Evolutionary conservation across 192 early-diverging fungal species (phyloP), one percentile per base, ranked within the genome.

Genomic region (Dimargaris cristalligena): DNA sequence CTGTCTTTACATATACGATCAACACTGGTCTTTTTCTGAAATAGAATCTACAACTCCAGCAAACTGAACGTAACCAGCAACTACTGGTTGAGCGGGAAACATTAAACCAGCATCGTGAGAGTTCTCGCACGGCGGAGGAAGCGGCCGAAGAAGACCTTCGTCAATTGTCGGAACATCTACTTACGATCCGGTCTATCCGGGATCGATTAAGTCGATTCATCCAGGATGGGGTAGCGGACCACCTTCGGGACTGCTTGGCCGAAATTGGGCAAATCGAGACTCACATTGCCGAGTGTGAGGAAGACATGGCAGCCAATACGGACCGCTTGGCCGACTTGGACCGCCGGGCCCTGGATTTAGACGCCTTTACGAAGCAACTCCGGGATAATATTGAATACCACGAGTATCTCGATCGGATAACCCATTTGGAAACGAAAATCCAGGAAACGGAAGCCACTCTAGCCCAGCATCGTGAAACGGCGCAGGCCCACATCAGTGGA

Each of bases 381-480:
- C 47, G 47, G 1, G 77, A 75, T 41, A 77, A 79, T 32, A 28
- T 77, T 22, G 61, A 67, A 18, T 73, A 71, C 34, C 60, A 70
- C 47, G 50, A 64, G 8, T 64, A 66, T 44, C 51, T 59, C 20
- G 47, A 33, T 23, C 63, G 65, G 4, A 6, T 48, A 4, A 14
- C 18, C 18, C 4, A 9, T 4, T 22, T 48, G 4, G 9, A n/a
- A 9, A 22, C 4, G 4, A 9, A 13, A 26, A 14, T 52, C 23
- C 22, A 16, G 50, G 26, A 16, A 26, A 26, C 50, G 22, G 30
- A 52, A 8, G 23, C 50, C 6, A 26, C 20, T 8, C 50, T 52
- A 41, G 16, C 38, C 8, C 8, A 41, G 8, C 8, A 6, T 16
- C 6, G 8, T 16, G 8, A 41, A 16, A 41, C 38, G 38, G 38